Evolutionary conservation across 2,329 filamentous ascomycete genomes (phyloP), one percentile per base, ranked within the genome.

Genomic region (Sclerotiophoma versabilis): DNA sequence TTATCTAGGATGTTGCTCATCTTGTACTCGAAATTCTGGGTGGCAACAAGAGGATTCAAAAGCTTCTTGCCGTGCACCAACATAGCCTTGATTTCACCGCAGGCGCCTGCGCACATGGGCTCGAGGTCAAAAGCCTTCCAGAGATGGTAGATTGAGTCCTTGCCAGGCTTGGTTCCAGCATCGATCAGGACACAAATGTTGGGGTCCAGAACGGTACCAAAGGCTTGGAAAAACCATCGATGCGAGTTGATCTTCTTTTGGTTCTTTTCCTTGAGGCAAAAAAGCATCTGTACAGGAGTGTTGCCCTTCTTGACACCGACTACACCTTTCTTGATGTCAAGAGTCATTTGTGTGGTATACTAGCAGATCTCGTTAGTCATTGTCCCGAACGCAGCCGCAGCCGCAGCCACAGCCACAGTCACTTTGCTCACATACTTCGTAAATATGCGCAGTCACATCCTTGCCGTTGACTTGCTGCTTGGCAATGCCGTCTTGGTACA

Each of bases 221-320:
- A 99, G 0, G 93, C 95, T 65, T 96, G 90, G 83, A 99, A 99
- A 80, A 99, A 98, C 95, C 95, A 99, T 74, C 95, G 84, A 75
- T 99, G 95, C 0, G 95, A 98, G 75, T 99, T 99, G 84, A 99
- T 99, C 83, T 99, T 99, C 82, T 99, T 99, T 80, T 97, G 93
- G 74, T 99, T 99, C 85, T 97, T 98, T 74, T 99, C 95, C 81
- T 99, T 99, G 57, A 99, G 77, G 75, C 95, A 99, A 81, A 99
- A 99, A 4, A 99, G 85, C 80, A 99, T 89, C 79, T 99, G 95
- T 2, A 99, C 91, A 0, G 95, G 93, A 58, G 95, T 92, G 57
- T 90, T 85, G 5, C 83, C 89, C 70, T 92, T 91, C 59, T 95
- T 91, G 43, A 98, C 82, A 41, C 88, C 84, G 8, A 98, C 93